Base-by-base conservation (phyloP, 2,329 filamentous ascomycete species). In the Gnomoniopsis smithogilvyi region DNA sequence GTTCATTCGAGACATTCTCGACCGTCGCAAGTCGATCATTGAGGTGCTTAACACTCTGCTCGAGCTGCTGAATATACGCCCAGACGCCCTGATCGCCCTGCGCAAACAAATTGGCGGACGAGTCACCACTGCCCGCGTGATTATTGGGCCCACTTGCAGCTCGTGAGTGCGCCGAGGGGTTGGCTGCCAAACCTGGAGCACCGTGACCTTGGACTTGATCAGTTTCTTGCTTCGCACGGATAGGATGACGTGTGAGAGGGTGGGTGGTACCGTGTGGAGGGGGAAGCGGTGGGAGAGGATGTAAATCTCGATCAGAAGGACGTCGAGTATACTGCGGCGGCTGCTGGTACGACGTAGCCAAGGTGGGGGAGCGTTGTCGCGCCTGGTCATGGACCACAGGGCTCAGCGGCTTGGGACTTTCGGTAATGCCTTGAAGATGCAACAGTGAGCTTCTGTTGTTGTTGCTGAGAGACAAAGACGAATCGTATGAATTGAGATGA, bases 381-480 rank as follows among this genome's bases (percentile, higher is more conserved):
- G 77, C 67, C 71, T 76, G 53, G 76, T 72, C 17, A 80, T 73
- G 64, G 85, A 88, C 78, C 21, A 80, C 67, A n/a, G 89, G 89
- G 61, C 88, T 92, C 45, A 96, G 78, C 3, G 92, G 89, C 69
- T 93, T 96, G 0, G 92, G 92, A 64, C 91, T 96, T 72, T 96
- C 92, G 3, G 90, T 95, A 77, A 96, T 90, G 60, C 78, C 82
- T 56, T 92, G 87, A 10, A 86, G 82, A 69, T 91, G 96, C 64
- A 92, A 82, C 19, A 81, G 82, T 50, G 78, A 77, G 60, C 76
- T 79, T 49, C 76, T 76, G 46, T 75, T 73, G 21, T n/a, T 24
- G 12, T 74, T 74, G 30, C 26, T 30, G 26, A 80, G 69, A 8
- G 80, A 76, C 54, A 79, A 66, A 15, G 79, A 80, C 3, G 80